Base-by-base conservation (phyloP, 2,329 filamentous ascomycete species). In the Penicillium sp. region DNA sequence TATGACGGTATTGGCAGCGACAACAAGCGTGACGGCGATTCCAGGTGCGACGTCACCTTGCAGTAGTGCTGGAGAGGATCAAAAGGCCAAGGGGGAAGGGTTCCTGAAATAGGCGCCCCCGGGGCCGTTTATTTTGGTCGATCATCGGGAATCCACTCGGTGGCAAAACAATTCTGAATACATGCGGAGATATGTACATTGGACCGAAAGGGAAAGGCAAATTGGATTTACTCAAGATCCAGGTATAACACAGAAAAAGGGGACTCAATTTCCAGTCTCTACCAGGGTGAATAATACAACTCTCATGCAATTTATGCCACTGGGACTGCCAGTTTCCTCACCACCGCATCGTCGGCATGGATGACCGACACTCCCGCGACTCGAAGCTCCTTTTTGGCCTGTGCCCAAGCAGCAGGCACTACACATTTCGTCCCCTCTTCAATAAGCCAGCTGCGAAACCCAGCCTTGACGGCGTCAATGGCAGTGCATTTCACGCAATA, bases 401-500 rank as follows among this genome's bases (percentile, higher is more conserved):
- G 76, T 0, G 79, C 79, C 89, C 89, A 92, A 36, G 71, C 74
- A 19, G 60, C 80, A 7, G 82, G 79, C 73, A 89, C 84, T 2
- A 97, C 92, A 4, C 90, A 84, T 72, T 82, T 87, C 5, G 90
- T 93, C 9, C 83, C 92, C 69, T 98, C 91, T 67, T 88, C 85
- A 3, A 98, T 80, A 24, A 98, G 83, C 74, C 83, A 91, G 4
- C 89, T 90, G 66, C 75, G 79, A 71, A 95, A 97, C 0, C 93
- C 94, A 67, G 90, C 88, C 63, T 83, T 84, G 2, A 77, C 82
- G 0, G 93, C 88, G 80, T 97, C 90, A 52, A 92, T 76, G 0
- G 93, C 94, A 16, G 92, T 96, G 62, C 78, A 84, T 72, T 87
- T 89, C 56, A 98, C 93, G 73, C 95, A 99, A 74, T 90, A 96